These are phyloP conservation scores for Coemansia sp. DNA, from an alignment of 192 early-diverging fungal species.

Conservation along the genomic window DNA sequence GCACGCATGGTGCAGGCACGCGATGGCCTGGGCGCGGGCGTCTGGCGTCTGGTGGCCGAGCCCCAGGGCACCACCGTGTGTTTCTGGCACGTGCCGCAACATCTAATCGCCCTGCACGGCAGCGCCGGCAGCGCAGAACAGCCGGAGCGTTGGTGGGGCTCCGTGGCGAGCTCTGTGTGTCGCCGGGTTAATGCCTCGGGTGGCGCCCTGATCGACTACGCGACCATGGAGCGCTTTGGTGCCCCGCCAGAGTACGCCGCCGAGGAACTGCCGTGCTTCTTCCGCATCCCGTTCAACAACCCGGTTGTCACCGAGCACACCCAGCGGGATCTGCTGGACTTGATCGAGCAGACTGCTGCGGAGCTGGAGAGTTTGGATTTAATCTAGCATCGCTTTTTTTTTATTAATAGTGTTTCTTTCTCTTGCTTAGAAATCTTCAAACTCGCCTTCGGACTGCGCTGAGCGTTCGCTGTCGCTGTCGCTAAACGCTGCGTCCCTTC, in stretches of 20 bases:
- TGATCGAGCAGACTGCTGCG: conserved; percentile 54
- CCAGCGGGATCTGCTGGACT: conserved; percentile 50
- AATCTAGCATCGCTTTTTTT: too few relatives aligned
- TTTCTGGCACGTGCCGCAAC: conserved; percentile 70
- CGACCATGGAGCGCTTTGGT: conserved; percentile 23
- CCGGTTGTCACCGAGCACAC: conserved; percentile 55
- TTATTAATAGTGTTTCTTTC: too few relatives aligned
- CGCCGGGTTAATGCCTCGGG: conserved; percentile 51
- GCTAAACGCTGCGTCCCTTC: too few relatives aligned
- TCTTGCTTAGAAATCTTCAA: conserved; percentile 32
- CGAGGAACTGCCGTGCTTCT: conserved; percentile 56
- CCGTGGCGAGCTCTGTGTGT: conserved; percentile 34
- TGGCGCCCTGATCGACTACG: conserved; percentile 70
- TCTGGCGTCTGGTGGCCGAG: conserved; percentile 46
- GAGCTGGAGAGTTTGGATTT: not conserved
- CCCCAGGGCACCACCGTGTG: conserved; percentile 55
- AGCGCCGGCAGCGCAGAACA: not conserved
- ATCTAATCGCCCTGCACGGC: too few relatives aligned
- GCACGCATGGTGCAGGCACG: conserved; percentile 30
- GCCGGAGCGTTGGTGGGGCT: conserved; percentile 10
- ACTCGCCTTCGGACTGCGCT: too few relatives aligned
- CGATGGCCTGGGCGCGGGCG: conserved; percentile 22
- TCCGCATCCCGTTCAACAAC: conserved; percentile 70
- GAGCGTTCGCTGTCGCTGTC: too few relatives aligned
- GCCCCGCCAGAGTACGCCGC: conserved; percentile 11